Evolutionary conservation across 148 eudicot species (phyloP).

Genomic region (Selenicereus undatus): DNA sequence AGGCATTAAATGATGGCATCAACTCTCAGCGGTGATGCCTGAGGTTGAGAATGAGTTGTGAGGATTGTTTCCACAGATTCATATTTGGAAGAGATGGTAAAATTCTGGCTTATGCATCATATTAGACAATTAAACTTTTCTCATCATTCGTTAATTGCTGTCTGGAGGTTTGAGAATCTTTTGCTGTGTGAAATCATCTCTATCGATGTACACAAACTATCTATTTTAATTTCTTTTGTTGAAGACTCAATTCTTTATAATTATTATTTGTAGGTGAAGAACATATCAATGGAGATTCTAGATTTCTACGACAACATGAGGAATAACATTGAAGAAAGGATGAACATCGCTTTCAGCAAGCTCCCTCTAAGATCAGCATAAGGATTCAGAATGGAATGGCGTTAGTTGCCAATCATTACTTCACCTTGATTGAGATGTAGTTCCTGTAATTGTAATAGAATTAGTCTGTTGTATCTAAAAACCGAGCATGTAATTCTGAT

Average conservation of each 20-base stretch:
- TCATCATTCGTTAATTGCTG: too few species aligned
- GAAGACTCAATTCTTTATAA: background rate
- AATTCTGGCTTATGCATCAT: too few species aligned
- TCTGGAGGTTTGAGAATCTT: background rate
- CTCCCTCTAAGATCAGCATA: constrained; percentile 38
- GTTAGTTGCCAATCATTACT: background rate
- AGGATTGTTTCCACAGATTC: too few species aligned
- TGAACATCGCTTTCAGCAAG: constrained; percentile 61
- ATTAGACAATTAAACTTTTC: too few species aligned
- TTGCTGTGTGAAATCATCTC: background rate
- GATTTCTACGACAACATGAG: constrained; percentile 83
- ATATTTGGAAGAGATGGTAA: too few species aligned
- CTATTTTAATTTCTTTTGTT: too few species aligned
- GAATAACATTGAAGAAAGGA: constrained; percentile 63
- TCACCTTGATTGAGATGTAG: constrained; percentile 5
- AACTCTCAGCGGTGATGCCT: too few species aligned
- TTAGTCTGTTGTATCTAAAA: background rate
- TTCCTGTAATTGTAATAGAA: background rate
- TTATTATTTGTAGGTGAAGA: constrained; percentile 66
- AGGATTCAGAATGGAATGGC: background rate
- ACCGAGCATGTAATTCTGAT: background rate
- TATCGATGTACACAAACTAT: too few species aligned
- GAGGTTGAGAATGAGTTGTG: background rate
- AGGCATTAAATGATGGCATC: too few species aligned
- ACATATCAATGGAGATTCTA: constrained; percentile 90